Evolutionary conservation across 176 grass and related monocot genomes (phyloP).

Genomic region (Zea luxurians): DNA sequence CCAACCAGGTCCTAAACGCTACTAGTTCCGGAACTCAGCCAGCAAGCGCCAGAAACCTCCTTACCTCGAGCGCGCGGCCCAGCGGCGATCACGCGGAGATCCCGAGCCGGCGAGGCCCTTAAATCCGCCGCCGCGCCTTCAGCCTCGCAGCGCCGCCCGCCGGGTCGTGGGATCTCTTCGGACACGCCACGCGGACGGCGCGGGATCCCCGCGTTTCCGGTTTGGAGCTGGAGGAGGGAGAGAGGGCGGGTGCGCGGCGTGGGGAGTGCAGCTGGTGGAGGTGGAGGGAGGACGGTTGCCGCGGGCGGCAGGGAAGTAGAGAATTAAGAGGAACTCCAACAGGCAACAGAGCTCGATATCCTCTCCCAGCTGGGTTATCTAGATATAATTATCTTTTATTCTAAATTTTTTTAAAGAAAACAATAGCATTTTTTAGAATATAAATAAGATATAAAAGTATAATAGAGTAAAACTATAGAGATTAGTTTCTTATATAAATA

Average conservation of each 20-base stretch:
- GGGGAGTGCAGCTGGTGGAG: neutral
- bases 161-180: neutral
- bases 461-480: too few species aligned
- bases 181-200: neutral
- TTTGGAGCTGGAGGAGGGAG: neutral
- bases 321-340: conserved; percentile 4
- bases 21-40: neutral
- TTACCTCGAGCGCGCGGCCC: conserved; percentile 36
- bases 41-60: conserved; percentile 15
- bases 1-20: neutral
- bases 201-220: neutral
- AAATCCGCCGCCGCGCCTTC: neutral
- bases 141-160: neutral
- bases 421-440: too few species aligned
- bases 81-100: neutral
- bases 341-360: too few species aligned
- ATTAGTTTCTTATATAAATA: too few species aligned
- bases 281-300: conserved; percentile 1
- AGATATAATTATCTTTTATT: too few species aligned
- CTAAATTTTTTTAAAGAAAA: too few species aligned
- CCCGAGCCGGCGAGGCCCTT: neutral
- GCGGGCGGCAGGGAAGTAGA: conserved; percentile 31
- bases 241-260: neutral
- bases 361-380: too few species aligned
- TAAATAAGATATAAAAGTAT: too few species aligned